Evolutionary conservation across 2,329 filamentous ascomycete species (phyloP).

Genomic region (Beauveria caledonica): DNA sequence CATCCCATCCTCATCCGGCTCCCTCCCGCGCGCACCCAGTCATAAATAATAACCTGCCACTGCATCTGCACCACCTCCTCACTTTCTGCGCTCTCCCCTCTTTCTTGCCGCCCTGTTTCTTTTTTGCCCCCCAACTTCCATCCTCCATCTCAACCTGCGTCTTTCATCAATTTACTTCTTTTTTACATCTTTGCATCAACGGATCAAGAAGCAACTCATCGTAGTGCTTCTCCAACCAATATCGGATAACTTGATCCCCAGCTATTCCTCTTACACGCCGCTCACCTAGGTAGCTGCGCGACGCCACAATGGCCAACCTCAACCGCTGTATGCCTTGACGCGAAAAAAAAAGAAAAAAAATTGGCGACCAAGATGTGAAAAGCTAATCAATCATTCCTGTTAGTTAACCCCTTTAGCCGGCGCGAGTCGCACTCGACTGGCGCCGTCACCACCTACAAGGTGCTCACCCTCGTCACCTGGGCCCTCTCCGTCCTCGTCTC

Average conservation of each 20-base stretch:
- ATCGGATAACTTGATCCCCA: neutral
- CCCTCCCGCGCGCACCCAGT: neutral
- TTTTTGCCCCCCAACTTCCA: neutral
- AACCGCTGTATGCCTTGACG: constrained; percentile 19
- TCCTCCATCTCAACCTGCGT: neutral
- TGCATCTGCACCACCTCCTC: neutral
- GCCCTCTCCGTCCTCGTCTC: constrained; percentile 62
- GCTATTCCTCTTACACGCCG: neutral
- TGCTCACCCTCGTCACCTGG: constrained; percentile 68
- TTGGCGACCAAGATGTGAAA: neutral
- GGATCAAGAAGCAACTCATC: neutral
- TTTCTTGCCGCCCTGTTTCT: neutral
- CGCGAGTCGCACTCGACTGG: constrained; percentile 55
- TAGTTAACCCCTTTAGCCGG: constrained; percentile 70
- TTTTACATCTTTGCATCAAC: neutral
- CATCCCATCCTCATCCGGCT: constrained; percentile 8
- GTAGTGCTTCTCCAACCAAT: neutral
- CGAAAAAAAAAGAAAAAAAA: neutral
- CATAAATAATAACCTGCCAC: neutral
- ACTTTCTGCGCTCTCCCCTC: neutral
- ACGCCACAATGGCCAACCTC: constrained; percentile 22
- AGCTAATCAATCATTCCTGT: neutral
- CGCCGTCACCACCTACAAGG: constrained; percentile 64
- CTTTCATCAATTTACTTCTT: neutral
- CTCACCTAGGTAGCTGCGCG: neutral